These are phyloP conservation scores for Trifolium fragiferum DNA, from an alignment of 306 rosid species.

Conservation along the genomic window DNA sequence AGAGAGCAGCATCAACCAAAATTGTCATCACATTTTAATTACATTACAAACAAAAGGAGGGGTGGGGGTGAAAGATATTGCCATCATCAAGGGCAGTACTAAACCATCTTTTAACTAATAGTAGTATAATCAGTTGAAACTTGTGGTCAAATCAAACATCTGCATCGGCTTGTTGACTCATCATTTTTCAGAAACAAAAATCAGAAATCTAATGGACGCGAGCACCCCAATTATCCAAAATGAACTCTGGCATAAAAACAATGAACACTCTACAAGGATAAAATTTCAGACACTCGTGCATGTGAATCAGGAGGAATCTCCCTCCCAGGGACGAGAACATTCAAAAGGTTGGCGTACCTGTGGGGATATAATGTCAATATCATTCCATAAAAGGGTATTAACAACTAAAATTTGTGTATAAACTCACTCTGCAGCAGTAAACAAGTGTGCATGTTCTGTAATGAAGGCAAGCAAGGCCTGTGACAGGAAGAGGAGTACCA, in stretches of 20 bases:
- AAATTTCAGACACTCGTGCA: conserved; percentile 68
- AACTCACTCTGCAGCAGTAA: conserved; percentile 79
- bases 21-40: conserved; percentile 53
- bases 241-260: conserved; percentile 37
- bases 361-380: conserved; percentile 39
- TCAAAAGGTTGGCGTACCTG: conserved; percentile 87
- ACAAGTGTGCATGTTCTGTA: conserved; percentile 83
- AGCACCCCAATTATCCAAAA: conserved; percentile 33
- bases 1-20: conserved; percentile 47
- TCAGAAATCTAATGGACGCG: conserved; percentile 33
- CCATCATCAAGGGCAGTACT: conserved; percentile 36
- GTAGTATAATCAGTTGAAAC: conserved; percentile 30
- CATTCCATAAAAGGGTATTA: conserved; percentile 24
- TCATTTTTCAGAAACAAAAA: conserved; percentile 37
- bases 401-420: conserved; percentile 32
- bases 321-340: conserved; percentile 91
- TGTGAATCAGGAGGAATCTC: conserved; percentile 86
- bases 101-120: conserved; percentile 21
- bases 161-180: conserved; percentile 45
- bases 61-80: conserved; percentile 16
- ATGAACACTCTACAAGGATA: conserved; percentile 56
- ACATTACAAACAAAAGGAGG: conserved; percentile 43
- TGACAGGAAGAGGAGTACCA: conserved; percentile 39
- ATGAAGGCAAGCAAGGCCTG: conserved; percentile 98
- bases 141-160: conserved; percentile 32